Evolutionary conservation across 2,329 filamentous ascomycete genomes (phyloP).

Genomic region (Arthrobotrys conoides): DNA sequence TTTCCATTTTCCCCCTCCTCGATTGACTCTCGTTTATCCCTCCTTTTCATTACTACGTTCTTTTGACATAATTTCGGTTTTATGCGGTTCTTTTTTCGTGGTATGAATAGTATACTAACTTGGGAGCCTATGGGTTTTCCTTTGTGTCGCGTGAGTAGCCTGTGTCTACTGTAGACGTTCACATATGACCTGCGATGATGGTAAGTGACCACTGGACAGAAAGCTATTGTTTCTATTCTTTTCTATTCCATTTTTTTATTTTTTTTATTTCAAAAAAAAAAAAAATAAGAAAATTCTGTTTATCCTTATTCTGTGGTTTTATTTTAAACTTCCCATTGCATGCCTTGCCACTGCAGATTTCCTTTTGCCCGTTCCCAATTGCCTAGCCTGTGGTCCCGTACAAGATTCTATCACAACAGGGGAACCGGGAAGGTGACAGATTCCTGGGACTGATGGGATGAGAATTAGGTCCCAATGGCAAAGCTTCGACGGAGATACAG

Average conservation of each 20-base stretch:
- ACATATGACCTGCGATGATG: slow-evolving; percentile 88
- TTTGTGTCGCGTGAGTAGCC: slow-evolving; percentile 73
- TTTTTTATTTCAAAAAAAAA: not conserved
- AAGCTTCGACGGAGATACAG: slow-evolving; percentile 48
- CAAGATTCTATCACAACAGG: slow-evolving; percentile 44
- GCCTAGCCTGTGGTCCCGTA: slow-evolving; percentile 31
- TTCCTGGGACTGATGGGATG: slow-evolving; percentile 34
- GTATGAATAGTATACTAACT: slow-evolving; percentile 65
- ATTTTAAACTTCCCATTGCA: slow-evolving; percentile 65
- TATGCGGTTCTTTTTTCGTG: slow-evolving; percentile 36
- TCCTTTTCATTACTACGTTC: slow-evolving; percentile 64
- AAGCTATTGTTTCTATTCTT: not conserved
- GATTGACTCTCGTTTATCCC: slow-evolving; percentile 64
- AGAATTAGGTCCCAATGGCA: slow-evolving; percentile 38
- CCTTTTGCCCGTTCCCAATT: slow-evolving; percentile 49
- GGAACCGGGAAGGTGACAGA: slow-evolving; percentile 60
- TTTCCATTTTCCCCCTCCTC: slow-evolving; percentile 59
- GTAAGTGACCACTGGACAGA: slow-evolving; percentile 59
- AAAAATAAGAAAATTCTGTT: not conserved
- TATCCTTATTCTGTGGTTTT: slow-evolving; percentile 49
- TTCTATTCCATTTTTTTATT: slow-evolving; percentile 31
- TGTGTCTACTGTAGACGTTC: slow-evolving; percentile 92
- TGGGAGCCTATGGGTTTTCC: slow-evolving; percentile 63
- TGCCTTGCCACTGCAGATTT: slow-evolving; percentile 59
- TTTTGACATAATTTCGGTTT: slow-evolving; percentile 63